A percentile compares a stretch with the other conserved stretches of the same genome.
These are phyloP conservation scores for Glaciozyma martinii DNA, from an alignment of 768 basidiomycete species.

Conservation along the genomic window DNA sequence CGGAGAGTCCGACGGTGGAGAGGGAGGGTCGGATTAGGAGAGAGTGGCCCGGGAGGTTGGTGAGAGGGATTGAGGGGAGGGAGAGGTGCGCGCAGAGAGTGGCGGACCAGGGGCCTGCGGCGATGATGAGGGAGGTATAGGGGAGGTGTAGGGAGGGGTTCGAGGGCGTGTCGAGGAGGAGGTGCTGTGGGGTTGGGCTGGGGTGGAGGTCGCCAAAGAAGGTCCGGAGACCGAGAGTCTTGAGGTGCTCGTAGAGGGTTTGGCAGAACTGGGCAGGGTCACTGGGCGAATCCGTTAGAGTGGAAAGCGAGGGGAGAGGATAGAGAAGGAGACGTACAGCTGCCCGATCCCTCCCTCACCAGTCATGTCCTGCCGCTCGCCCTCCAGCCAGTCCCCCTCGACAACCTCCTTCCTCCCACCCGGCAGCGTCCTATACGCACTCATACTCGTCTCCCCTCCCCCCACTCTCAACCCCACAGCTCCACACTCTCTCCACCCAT, in stretches of 20 bases:
- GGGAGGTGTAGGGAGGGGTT: constrained; percentile 26
- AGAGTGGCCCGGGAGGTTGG: constrained; percentile 26
- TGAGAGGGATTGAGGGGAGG: constrained; percentile 14
- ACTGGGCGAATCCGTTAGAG: neutral
- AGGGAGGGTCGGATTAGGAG: constrained; percentile 22
- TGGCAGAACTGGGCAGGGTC: constrained; percentile 23
- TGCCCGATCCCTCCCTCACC: constrained; percentile 23
- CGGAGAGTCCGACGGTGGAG: neutral
- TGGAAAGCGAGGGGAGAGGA: too few species aligned
- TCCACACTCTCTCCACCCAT: constrained; percentile 42
- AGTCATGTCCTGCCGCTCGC: constrained; percentile 16
- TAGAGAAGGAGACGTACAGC: constrained; percentile 1
- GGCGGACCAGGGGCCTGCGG: constrained; percentile 43
- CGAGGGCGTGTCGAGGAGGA: neutral
- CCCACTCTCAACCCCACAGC: constrained; percentile 37
- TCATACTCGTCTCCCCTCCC: constrained; percentile 10
- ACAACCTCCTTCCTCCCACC: constrained; percentile 2
- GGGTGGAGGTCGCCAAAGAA: neutral
- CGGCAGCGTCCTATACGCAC: constrained; percentile 31
- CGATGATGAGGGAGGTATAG: constrained; percentile 39
- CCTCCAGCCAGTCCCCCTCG: constrained; percentile 12
- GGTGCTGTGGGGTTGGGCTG: neutral
- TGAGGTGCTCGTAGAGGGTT: neutral
- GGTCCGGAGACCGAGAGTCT: constrained; percentile 3
- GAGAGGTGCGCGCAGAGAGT: constrained; percentile 10